These are phyloP conservation scores for Aspergillus phoenicis DNA, from an alignment of 2,329 filamentous ascomycete species.

Conservation along the genomic window DNA sequence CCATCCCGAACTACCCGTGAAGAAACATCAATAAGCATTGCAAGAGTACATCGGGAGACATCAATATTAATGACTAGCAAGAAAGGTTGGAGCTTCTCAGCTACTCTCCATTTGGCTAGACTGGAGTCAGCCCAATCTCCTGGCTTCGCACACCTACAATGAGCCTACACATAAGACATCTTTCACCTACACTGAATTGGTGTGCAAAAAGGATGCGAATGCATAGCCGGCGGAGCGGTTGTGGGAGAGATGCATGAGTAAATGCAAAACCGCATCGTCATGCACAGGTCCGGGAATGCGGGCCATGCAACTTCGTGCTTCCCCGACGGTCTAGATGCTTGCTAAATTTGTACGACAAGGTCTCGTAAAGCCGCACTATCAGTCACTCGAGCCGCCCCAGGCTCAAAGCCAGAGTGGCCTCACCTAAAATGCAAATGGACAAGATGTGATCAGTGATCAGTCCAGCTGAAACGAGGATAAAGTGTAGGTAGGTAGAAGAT, in stretches of 20 bases:
- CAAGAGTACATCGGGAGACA: not conserved
- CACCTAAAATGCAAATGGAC: not conserved
- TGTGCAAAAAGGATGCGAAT: not conserved
- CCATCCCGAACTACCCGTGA: constrained; percentile 10
- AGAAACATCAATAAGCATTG: not conserved
- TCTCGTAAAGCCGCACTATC: not conserved
- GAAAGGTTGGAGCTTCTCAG: no score
- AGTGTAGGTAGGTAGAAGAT: no score
- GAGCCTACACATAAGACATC: not conserved
- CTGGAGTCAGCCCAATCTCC: not conserved
- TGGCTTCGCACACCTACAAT: not conserved
- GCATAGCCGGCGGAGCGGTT: not conserved
- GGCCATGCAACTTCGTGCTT: constrained; percentile 9
- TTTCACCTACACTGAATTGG: not conserved
- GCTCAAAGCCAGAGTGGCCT: no score
- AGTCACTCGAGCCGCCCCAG: not conserved
- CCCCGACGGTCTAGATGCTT: constrained; percentile 3
- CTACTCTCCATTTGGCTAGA: not conserved
- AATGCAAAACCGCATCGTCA: constrained; percentile 13
- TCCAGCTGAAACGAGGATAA: no score
- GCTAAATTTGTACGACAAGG: not conserved
- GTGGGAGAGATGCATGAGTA: constrained; percentile 13
- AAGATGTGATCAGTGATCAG: not conserved
- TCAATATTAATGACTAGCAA: no score
- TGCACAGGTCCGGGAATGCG: constrained; percentile 14